Evolutionary conservation across 768 basidiomycete genomes (phyloP).

Genomic region (Panaeolus cyanescens): DNA sequence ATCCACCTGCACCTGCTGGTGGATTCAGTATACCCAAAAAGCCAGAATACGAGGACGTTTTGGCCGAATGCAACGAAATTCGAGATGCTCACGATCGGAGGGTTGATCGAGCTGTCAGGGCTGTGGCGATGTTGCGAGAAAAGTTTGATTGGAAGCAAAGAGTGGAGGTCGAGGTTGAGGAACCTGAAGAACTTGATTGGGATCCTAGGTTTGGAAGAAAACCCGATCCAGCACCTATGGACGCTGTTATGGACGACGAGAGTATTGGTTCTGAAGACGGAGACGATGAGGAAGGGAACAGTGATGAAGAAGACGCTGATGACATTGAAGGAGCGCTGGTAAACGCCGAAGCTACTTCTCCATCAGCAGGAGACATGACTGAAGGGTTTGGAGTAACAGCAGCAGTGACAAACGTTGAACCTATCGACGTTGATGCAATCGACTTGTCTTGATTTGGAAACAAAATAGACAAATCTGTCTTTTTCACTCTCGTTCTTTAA

Average conservation of each 20-base stretch:
- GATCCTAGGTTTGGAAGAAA: constrained; percentile 51
- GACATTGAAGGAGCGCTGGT: constrained; percentile 35
- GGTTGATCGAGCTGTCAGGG: constrained; percentile 76
- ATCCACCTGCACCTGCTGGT: constrained; percentile 30
- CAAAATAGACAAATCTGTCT: constrained; percentile 9
- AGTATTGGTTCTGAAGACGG: constrained; percentile 29
- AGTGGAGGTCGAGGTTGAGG: constrained; percentile 78
- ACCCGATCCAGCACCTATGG: constrained; percentile 21
- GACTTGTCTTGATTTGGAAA: constrained; percentile 12
- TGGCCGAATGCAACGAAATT: constrained; percentile 67
- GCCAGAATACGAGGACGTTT: constrained; percentile 62
- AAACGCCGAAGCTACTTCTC: constrained; percentile 21
- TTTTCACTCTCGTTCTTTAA: constrained; percentile 12
- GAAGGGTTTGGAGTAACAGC: constrained; percentile 9
- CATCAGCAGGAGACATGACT: constrained; percentile 15
- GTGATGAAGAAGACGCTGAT: constrained; percentile 28
- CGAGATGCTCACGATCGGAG: constrained; percentile 71
- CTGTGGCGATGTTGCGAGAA: constrained; percentile 76
- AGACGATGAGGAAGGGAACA: constrained; percentile 22
- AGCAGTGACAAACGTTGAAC: background rate
- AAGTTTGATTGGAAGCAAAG: constrained; percentile 83
- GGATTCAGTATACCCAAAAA: constrained; percentile 32
- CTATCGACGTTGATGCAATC: constrained; percentile 2
- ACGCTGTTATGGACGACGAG: constrained; percentile 28
- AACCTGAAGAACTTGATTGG: constrained; percentile 78